Percentiles rank a stretch among this genome's conserved stretches.
Conservation (phyloP, 1,284 basidiomycete genomes). For the Cryptococcus sp. region DNA sequence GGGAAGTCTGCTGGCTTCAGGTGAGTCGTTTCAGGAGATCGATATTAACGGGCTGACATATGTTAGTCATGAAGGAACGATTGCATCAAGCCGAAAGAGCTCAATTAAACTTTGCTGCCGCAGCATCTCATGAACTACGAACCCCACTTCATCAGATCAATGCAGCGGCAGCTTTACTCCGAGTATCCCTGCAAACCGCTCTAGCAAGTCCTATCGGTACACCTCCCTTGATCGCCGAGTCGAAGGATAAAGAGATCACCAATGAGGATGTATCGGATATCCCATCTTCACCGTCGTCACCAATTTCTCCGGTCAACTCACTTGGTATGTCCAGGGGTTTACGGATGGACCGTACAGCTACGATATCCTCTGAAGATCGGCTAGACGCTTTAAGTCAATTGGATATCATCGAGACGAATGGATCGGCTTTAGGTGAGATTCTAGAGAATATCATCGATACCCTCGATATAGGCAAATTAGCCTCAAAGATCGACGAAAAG, state of each 20-base stretch:
- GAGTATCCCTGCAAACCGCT: background rate
- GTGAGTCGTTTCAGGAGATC: slow-evolving; percentile 7
- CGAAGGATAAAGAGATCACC: background rate
- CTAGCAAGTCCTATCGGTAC: background rate
- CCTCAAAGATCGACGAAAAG: background rate
- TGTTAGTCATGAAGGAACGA: slow-evolving; percentile 21
- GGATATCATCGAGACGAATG: slow-evolving; percentile 25
- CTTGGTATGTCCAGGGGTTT: too few relatives aligned
- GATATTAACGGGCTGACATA: background rate
- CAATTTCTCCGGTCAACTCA: background rate
- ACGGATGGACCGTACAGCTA: background rate
- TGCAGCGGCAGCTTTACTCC: slow-evolving; percentile 13
- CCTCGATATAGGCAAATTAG: slow-evolving; percentile 25
- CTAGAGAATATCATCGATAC: slow-evolving; percentile 32
- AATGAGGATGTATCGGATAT: background rate
- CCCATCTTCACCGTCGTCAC: background rate
- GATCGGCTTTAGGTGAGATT: slow-evolving; percentile 19
- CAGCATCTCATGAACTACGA: slow-evolving; percentile 29
- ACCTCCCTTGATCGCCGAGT: background rate
- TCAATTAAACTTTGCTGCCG: slow-evolving; percentile 28
- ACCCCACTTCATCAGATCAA: slow-evolving; percentile 32
- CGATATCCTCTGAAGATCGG: slow-evolving; percentile 6
- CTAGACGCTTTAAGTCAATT: slow-evolving; percentile 16
- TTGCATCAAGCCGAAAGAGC: slow-evolving; percentile 19
- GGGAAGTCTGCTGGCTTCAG: slow-evolving; percentile 27